These are phyloP conservation scores for Raphanus hybrid DNA, from an alignment of 441 rosid species.

Conservation along the genomic window DNA sequence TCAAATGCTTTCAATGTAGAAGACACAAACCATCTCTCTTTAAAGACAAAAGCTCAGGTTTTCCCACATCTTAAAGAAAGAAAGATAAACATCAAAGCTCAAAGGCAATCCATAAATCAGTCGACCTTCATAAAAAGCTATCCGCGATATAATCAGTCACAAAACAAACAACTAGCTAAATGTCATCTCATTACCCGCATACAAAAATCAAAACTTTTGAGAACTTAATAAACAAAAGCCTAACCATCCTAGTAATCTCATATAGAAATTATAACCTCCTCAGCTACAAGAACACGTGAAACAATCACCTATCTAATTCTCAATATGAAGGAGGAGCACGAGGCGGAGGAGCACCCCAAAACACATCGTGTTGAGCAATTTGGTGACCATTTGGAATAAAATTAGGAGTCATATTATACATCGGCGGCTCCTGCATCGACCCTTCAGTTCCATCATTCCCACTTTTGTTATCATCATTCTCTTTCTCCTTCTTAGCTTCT, in stretches of 20 bases:
- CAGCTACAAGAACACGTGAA: conserved; percentile 3
- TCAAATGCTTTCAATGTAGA: not conserved
- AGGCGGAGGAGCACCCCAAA: conserved; percentile 65
- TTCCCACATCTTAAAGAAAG: not conserved
- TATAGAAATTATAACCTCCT: conserved; percentile 13
- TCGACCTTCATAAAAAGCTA: conserved; percentile 16
- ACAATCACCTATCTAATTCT: conserved; percentile 29
- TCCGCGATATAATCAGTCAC: conserved; percentile 24
- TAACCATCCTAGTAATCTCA: conserved; percentile 30
- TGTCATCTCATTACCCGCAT: conserved; percentile 26
- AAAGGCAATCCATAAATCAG: conserved; percentile 26
- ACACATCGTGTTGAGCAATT: conserved; percentile 66
- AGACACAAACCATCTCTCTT: conserved; percentile 20
- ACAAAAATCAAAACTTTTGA: not conserved
- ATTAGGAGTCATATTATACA: conserved; percentile 68
- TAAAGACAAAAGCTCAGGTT: not conserved
- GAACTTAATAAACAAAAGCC: conserved; percentile 35
- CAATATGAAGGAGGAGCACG: conserved; percentile 66
- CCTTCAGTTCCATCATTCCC: conserved; percentile 39
- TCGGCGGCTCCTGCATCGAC: conserved; percentile 52
- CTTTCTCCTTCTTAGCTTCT: conserved; percentile 40
- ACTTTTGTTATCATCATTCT: conserved; percentile 39
- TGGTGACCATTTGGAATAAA: conserved; percentile 74
- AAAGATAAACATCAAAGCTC: conserved; percentile 3
- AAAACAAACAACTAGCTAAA: conserved; percentile 30